These are phyloP conservation scores for Phytophthora lateralis DNA, from an alignment of 352 stramenopile species.

Conservation along the genomic window DNA sequence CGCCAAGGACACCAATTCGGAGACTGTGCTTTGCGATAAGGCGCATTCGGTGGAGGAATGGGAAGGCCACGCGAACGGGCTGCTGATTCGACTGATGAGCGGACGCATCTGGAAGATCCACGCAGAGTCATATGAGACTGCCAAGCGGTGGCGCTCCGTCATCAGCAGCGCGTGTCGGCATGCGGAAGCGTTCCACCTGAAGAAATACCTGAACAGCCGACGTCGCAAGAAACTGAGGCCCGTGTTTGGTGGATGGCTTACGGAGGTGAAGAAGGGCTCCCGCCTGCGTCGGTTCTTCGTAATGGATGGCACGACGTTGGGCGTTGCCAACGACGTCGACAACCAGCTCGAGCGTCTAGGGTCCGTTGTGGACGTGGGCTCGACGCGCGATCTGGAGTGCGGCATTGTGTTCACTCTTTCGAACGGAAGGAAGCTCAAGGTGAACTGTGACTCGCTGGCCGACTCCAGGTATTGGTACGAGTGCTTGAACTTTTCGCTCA, in stretches of 20 bases:
- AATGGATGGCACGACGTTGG: conserved; percentile 67
- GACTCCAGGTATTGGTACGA: conserved; percentile 79
- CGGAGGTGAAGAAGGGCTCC: conserved; percentile 45
- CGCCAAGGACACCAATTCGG: conserved; percentile 75
- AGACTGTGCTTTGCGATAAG: conserved; percentile 62
- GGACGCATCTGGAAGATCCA: conserved; percentile 73
- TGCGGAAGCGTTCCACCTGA: conserved; percentile 62
- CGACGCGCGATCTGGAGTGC: conserved; percentile 65
- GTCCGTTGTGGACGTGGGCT: conserved; percentile 62
- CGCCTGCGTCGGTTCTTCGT: conserved; percentile 80
- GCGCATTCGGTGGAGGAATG: conserved; percentile 68
- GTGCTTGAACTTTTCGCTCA: conserved; percentile 58
- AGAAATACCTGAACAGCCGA: conserved; percentile 69
- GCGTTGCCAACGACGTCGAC: conserved; percentile 82
- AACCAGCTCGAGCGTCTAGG: conserved; percentile 74
- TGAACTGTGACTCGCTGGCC: conserved; percentile 74
- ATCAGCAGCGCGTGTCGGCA: conserved; percentile 56
- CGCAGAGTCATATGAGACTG: conserved; percentile 78
- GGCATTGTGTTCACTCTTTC: conserved; percentile 74
- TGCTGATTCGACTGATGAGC: conserved; percentile 71
- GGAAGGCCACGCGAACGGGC: conserved; percentile 68
- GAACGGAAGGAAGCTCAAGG: conserved; percentile 63
- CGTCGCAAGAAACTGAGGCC: conserved; percentile 69
- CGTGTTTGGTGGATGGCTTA: conserved; percentile 85
- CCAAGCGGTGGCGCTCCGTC: conserved; percentile 77